A percentile compares a stretch with the other conserved stretches of the same genome.
Conservation (phyloP, 2,329 filamentous ascomycete genomes). For the Neofusicoccum laricinum region DNA sequence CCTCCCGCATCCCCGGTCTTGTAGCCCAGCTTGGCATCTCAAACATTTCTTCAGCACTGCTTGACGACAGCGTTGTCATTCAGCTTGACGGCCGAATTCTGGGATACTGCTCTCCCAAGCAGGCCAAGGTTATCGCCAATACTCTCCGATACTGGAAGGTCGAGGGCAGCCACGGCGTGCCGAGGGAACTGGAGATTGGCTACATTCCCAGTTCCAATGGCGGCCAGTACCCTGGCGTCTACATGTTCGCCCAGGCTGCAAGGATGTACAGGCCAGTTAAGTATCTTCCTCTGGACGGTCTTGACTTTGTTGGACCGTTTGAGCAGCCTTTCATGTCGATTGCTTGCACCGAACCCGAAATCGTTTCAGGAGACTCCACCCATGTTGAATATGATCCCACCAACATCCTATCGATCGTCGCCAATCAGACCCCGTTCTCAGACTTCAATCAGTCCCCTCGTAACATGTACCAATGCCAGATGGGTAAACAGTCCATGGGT, state of each 20-base stretch:
- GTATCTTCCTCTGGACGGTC: slow-evolving; percentile 80
- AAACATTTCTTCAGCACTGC: slow-evolving; percentile 70
- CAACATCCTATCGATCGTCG: slow-evolving; percentile 94
- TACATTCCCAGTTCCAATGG: slow-evolving; percentile 83
- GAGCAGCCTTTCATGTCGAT: slow-evolving; percentile 99
- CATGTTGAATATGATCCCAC: slow-evolving; percentile 94
- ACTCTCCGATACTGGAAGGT: slow-evolving; percentile 95
- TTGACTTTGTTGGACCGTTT: slow-evolving; percentile 86
- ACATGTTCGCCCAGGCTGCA: slow-evolving; percentile 82
- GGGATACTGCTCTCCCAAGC: slow-evolving; percentile 83
- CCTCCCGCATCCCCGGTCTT: slow-evolving; percentile 69
- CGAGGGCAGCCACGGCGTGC: slow-evolving; percentile 75
- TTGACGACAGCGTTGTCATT: slow-evolving; percentile 81
- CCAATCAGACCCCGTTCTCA: slow-evolving; percentile 98
- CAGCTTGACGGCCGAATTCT: slow-evolving; percentile 88
- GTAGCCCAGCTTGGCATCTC: slow-evolving; percentile 78
- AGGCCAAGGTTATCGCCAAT: slow-evolving; percentile 78
- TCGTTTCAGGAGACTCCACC: slow-evolving; percentile 82
- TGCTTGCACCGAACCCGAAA: slow-evolving; percentile 82
- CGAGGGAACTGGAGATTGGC: slow-evolving; percentile 83
- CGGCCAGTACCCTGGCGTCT: slow-evolving; percentile 94
- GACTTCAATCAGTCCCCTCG: slow-evolving; percentile 97
- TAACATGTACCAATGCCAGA: slow-evolving; percentile 99
- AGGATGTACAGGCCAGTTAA: slow-evolving; percentile 90
- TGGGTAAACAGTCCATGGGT: slow-evolving; percentile 99